Percentiles rank a stretch among this genome's conserved stretches.
phyloP scores from a whole-genome alignment of 768 basidiomycete species.

The Multifurca ochricompacta region DNA sequence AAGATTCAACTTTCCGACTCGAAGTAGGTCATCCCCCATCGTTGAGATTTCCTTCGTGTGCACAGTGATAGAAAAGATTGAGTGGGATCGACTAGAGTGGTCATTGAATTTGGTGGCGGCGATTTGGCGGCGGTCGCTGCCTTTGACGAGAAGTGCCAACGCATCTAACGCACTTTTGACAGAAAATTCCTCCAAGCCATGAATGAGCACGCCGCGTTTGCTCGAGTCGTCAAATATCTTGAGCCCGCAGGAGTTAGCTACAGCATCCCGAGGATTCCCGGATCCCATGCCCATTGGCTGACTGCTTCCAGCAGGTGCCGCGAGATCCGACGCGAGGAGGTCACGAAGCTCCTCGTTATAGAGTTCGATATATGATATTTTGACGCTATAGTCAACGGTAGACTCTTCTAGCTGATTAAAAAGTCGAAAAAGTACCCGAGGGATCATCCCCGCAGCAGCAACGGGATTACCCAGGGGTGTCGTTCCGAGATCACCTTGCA shows the following conservation, averaged over 20 bases:
- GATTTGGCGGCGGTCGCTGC: conserved; percentile 84
- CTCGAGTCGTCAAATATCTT: conserved; percentile 91
- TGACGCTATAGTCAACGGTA: conserved; percentile 80
- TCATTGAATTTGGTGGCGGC: conserved; percentile 98
- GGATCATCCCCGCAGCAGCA: conserved; percentile 89
- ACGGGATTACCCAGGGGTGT: conserved; percentile 86
- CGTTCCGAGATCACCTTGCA: conserved; percentile 88
- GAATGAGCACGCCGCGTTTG: conserved; percentile 87
- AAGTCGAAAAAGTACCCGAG: conserved; percentile 83
- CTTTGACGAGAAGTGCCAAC: conserved; percentile 75
- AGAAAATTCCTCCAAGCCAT: conserved; percentile 85
- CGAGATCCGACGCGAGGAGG: conserved; percentile 73
- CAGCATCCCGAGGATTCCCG: conserved; percentile 37
- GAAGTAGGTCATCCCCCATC: conserved; percentile 80
- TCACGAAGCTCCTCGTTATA: conserved; percentile 99
- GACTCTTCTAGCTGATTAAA: conserved; percentile 81
- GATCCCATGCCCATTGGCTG: conserved; percentile 74
- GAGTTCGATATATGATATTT: conserved; percentile 88
- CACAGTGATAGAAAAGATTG: conserved; percentile 93
- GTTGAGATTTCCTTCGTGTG: conserved; percentile 78
- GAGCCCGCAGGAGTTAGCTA: conserved; percentile 42
- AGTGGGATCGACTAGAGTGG: conserved; percentile 94
- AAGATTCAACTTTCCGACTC: conserved; percentile 92
- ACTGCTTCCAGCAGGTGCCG: conserved; percentile 52
- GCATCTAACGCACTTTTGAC: conserved; percentile 82